Evolutionary conservation across 495 filamentous ascomycete species (phyloP), one percentile per base, ranked within the genome.

Genomic region (Neurospora cerealis): DNA sequence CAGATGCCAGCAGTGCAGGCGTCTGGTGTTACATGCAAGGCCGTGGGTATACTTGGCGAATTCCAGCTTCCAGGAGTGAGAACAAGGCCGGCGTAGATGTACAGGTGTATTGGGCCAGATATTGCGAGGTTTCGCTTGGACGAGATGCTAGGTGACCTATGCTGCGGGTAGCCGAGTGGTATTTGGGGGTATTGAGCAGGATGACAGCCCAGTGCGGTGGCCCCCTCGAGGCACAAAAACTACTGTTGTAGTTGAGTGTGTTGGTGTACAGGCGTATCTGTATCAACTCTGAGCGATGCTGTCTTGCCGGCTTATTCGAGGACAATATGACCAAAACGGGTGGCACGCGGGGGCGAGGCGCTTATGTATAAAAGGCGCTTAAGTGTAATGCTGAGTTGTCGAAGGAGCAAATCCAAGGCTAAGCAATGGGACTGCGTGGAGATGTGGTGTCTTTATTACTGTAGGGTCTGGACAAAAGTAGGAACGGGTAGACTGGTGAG

Each of bases 111-210:
- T 24, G 42, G 6, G 42, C 17, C 42, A 46, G 42, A 46, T 46
- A n/a, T 28, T 54, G 46, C 15, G 21, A 54, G 46, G 46, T 54
- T 54, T 54, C 46, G 46, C 46, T 62, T 32, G 54, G 54, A 17
- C 54, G 42, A 39, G 17, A 37, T 70, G 73, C n/a, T 72, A 48
- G 46, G 32, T 69, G 46, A 37, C 41, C 62, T 62, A 66, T 62
- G 41, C 48, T 70, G 69, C 70, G 36, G 69, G 71, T 38, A 73
- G 34, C 71, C 70, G 69, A 69, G 72, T 62, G 73, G 66, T 41
- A 77, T 74, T 72, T 54, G 77, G 66, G 73, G 28, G 60, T 72
- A 5, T 42, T 32, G 44, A 70, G 69, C 69, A 71, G 32, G 69
- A 38, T 13, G 73, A 54, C 72, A 62, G 70, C 70, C 73, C 70